Percentiles rank a stretch among this genome's conserved stretches.
Evolutionary conservation across 2,329 filamentous ascomycete species (phyloP).

Genomic region (Pezicula radicicola): DNA sequence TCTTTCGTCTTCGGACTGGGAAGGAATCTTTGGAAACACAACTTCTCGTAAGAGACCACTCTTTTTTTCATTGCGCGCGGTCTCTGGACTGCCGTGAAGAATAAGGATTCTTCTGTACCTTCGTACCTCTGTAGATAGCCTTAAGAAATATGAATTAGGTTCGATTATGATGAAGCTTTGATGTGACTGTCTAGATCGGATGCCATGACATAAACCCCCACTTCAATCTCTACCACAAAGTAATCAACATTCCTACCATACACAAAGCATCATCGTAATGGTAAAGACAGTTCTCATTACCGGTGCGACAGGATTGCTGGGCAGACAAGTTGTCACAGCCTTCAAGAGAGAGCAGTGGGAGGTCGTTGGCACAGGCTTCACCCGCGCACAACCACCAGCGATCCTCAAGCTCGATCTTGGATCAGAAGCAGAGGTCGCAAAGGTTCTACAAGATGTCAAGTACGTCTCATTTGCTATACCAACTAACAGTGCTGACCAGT

Average conservation of each 20-base stretch:
- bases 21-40: slow-evolving; percentile 75
- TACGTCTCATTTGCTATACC: slow-evolving; percentile 31
- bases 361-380: slow-evolving; percentile 72
- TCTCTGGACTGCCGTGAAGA: slow-evolving; percentile 45
- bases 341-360: slow-evolving; percentile 68
- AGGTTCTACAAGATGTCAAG: slow-evolving; percentile 51
- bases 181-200: background rate
- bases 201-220: background rate
- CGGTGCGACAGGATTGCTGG: slow-evolving; percentile 80
- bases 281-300: slow-evolving; percentile 67
- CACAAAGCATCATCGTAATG: slow-evolving; percentile 15
- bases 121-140: too few species aligned
- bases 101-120: slow-evolving; percentile 30
- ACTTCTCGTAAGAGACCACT: slow-evolving; percentile 30
- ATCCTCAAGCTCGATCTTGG: slow-evolving; percentile 45
- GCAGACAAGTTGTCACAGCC: slow-evolving; percentile 70
- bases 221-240: background rate
- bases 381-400: slow-evolving; percentile 66
- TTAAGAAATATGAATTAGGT: too few species aligned
- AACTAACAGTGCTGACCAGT: slow-evolving; percentile 11
- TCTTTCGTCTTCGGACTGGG: slow-evolving; percentile 63
- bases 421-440: slow-evolving; percentile 40
- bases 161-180: too few species aligned
- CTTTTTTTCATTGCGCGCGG: slow-evolving; percentile 48
- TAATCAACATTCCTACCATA: slow-evolving; percentile 6